Base-by-base conservation (phyloP, 306 rosid genomes). In the Quillaja saponaria region DNA sequence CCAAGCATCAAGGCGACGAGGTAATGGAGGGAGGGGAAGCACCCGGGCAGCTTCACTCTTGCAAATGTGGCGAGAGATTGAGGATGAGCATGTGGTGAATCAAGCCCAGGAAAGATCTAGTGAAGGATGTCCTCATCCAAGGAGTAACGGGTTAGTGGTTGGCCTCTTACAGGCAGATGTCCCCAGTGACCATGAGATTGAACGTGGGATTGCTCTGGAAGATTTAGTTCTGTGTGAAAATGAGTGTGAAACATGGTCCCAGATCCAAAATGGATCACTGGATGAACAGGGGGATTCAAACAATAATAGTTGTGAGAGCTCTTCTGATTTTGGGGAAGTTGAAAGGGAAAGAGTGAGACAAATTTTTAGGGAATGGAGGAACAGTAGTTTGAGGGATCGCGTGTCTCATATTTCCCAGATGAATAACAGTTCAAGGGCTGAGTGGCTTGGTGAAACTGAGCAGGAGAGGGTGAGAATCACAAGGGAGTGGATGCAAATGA, bases 281-380 rank as follows among this genome's bases (percentile, higher is more conserved):
- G 80, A 78, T 71, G 99, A 85, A 37, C 95, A 72, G 7, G 87
- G 78, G 58, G 86, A 67, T 13, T 78, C 76, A 35, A 79, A 81
- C 74, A 83, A 58, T 81, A 66, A 68, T 76, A 76, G 55, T 51
- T 66, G 80, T 64, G 97, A 83, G 70, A 78, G 68, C 59, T 83
- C 87, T 28, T 66, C 86, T 62, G 89, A 85, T 76, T 63, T 86
- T 33, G 94, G 94, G 54, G 86, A 78, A 58, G 86, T 80, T 71
- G 96, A 87, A 55, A 86, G 96, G 88, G 96, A 63, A 67, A 82
- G 99, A 78, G 99, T 92, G 70, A 82, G 99, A 68, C 84, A 85
- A 71, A 72, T 87, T 78, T 92, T 92, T 63, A 86, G 76, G 79
- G 99, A 81, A 68, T 92, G 99, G 96, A 92, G 78, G 87, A 80